Conservation (phyloP, 2,329 filamentous ascomycete genomes). For the Zymoseptoria ardabiliae region DNA sequence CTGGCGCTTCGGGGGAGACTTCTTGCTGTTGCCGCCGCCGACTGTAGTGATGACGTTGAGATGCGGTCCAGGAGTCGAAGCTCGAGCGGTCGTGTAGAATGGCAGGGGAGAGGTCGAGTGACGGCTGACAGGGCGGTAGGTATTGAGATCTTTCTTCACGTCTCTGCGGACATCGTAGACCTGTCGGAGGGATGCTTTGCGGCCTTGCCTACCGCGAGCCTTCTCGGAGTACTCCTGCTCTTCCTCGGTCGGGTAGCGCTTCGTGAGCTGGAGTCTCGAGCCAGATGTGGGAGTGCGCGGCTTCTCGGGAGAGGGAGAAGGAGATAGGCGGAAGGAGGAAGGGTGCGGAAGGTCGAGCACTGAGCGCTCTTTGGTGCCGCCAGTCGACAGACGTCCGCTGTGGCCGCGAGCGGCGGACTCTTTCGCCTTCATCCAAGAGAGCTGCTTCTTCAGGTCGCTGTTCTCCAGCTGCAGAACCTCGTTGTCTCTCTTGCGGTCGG, state of each 20-base stretch:
- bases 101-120: neutral
- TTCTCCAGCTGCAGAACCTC: neutral
- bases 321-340: neutral
- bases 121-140: neutral
- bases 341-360: neutral
- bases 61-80: neutral
- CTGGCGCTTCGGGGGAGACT: neutral
- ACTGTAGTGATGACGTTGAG: neutral
- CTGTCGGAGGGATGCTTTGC: neutral
- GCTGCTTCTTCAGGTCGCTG: neutral
- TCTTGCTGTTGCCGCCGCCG: neutral
- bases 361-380: neutral
- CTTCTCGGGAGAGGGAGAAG: neutral
- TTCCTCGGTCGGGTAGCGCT: neutral
- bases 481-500: neutral
- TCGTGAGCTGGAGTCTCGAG: neutral
- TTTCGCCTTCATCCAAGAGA: neutral
- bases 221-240: neutral
- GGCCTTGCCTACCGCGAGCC: neutral
- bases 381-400: neutral
- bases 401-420: neutral
- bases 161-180: neutral
- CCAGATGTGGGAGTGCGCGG: neutral
- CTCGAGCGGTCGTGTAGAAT: neutral
- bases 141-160: neutral